phyloP scores from a whole-genome alignment of 2,329 filamentous ascomycete species.

The Cladosporium sp. region DNA sequence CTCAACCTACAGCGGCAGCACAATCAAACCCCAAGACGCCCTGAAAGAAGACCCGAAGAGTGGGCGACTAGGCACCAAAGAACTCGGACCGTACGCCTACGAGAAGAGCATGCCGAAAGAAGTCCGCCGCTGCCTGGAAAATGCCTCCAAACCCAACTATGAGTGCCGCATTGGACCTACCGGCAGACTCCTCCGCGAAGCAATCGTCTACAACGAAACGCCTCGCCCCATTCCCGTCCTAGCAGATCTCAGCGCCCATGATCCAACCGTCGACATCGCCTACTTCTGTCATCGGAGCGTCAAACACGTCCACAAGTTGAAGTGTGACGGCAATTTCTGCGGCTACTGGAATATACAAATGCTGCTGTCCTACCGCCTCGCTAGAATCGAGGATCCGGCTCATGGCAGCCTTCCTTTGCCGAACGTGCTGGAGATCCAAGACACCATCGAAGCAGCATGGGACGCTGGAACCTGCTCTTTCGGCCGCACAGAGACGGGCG shows the following conservation, averaged over 20 bases:
- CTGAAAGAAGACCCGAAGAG: constrained; percentile 13
- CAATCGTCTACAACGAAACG: constrained; percentile 43
- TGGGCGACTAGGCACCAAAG: constrained; percentile 33
- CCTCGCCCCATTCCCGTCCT: constrained; percentile 43
- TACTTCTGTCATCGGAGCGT: constrained; percentile 76
- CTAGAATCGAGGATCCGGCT: constrained; percentile 16
- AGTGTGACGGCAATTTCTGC: constrained; percentile 84
- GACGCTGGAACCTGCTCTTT: constrained; percentile 73
- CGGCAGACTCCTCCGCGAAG: constrained; percentile 39
- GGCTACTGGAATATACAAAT: constrained; percentile 96
- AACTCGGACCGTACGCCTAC: constrained; percentile 46
- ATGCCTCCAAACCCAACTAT: constrained; percentile 36
- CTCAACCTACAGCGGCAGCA: not conserved
- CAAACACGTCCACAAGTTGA: constrained; percentile 76
- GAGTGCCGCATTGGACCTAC: constrained; percentile 40
- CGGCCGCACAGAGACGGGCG: constrained; percentile 77
- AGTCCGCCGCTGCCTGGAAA: constrained; percentile 38
- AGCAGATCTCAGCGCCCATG: constrained; percentile 53
- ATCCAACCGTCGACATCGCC: constrained; percentile 60
- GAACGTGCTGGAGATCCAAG: constrained; percentile 76
- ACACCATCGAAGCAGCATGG: constrained; percentile 84
- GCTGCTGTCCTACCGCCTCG: constrained; percentile 56
- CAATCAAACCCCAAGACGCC: not conserved
- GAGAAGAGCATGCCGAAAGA: constrained; percentile 43
- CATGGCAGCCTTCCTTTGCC: constrained; percentile 50